These are phyloP conservation scores for Pelargonium nanum DNA, from an alignment of 345 rosid genomes.

Conservation along the genomic window DNA sequence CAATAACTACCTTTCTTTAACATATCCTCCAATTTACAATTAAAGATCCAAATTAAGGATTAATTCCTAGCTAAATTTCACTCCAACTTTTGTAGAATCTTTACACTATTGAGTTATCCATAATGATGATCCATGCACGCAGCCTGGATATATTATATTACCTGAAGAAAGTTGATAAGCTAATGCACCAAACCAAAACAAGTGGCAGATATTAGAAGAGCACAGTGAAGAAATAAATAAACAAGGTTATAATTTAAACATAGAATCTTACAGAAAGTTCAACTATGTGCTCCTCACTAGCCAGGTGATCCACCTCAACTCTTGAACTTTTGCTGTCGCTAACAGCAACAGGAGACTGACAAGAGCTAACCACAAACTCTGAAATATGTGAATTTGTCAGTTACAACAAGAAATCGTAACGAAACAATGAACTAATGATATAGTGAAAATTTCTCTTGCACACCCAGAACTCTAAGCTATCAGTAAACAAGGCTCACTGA, in stretches of 20 bases:
- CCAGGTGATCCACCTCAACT: not conserved
- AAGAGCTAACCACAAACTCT: constrained; percentile 8
- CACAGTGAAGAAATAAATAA: not conserved
- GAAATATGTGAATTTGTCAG: constrained; percentile 3
- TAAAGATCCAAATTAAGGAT: too few relatives aligned
- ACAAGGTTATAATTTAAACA: not conserved
- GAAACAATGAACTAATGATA: not conserved
- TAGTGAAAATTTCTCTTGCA: not conserved
- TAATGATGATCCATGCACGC: too few relatives aligned
- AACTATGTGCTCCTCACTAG: too few relatives aligned
- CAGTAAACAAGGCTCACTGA: not conserved
- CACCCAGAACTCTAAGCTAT: too few relatives aligned
- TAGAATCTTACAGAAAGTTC: not conserved
- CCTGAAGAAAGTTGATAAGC: not conserved
- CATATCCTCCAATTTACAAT: too few relatives aligned
- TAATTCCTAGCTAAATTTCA: too few relatives aligned
- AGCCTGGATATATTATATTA: not conserved
- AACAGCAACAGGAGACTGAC: not conserved
- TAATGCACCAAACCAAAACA: not conserved
- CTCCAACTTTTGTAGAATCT: too few relatives aligned
- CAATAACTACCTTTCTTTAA: too few relatives aligned
- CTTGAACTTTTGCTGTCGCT: not conserved
- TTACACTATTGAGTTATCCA: too few relatives aligned
- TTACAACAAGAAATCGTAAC: not conserved
- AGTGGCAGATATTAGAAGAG: not conserved